phyloP scores from a whole-genome alignment of 202 grass and related monocot species.

The Cymbopogon flexuosus region DNA sequence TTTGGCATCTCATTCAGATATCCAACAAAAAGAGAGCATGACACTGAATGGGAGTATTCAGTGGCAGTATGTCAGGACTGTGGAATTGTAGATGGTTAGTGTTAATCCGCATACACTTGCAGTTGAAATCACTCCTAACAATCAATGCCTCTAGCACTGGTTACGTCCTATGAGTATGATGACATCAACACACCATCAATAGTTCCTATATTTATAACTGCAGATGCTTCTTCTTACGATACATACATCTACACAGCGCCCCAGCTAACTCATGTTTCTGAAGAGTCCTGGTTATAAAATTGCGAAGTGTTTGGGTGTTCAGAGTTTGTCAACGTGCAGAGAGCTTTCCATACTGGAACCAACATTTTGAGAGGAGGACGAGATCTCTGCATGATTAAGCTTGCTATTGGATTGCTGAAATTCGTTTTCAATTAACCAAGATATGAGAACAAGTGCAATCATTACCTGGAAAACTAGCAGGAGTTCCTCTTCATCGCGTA shows the following conservation, averaged over 20 bases:
- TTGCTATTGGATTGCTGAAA: slow-evolving; percentile 13
- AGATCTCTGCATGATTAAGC: slow-evolving; percentile 57
- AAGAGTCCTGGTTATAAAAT: neutral
- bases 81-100: neutral
- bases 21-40: neutral
- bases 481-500: slow-evolving; percentile 72
- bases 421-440: neutral
- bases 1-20: neutral
- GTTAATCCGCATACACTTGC: neutral
- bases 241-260: neutral
- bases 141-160: neutral
- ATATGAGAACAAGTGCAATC: neutral
- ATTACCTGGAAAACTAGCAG: slow-evolving; percentile 71
- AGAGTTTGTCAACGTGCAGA: slow-evolving; percentile 49
- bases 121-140: neutral
- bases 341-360: slow-evolving; percentile 78
- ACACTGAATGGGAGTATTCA: neutral
- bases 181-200: neutral
- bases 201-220: neutral
- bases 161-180: neutral
- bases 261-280: slow-evolving; percentile 5
- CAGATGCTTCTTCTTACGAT: neutral
- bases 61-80: neutral
- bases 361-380: slow-evolving; percentile 64
- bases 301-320: slow-evolving; percentile 24